These are phyloP conservation scores for Hura crepitans DNA, from an alignment of 441 rosid genomes.

Conservation along the genomic window DNA sequence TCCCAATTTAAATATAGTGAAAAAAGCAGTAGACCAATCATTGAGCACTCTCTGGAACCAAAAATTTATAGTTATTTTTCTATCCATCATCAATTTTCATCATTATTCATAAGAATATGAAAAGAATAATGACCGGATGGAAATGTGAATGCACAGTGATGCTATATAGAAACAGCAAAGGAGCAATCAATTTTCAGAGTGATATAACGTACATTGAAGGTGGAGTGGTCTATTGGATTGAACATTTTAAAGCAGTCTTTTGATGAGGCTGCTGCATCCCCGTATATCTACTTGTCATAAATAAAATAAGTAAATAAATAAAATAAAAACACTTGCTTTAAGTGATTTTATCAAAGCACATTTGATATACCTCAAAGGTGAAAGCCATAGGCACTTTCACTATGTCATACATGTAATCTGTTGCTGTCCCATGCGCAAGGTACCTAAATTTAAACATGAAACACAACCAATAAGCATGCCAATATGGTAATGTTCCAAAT, in stretches of 20 bases:
- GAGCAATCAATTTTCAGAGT: background rate
- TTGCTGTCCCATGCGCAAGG: slow-evolving; percentile 96
- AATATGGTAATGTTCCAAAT: background rate
- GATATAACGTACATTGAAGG: slow-evolving; percentile 57
- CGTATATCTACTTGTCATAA: slow-evolving; percentile 60
- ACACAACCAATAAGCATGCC: background rate
- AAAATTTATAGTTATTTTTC: slow-evolving; percentile 14
- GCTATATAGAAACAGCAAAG: background rate
- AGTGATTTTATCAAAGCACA: slow-evolving; percentile 15
- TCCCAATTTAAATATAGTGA: slow-evolving; percentile 66
- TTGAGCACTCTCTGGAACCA: slow-evolving; percentile 77
- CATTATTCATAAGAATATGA: background rate
- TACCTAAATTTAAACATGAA: slow-evolving; percentile 47
- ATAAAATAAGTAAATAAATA: slow-evolving; percentile 11
- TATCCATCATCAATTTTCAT: background rate
- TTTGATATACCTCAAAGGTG: slow-evolving; percentile 85
- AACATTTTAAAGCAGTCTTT: slow-evolving; percentile 95
- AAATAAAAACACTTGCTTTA: slow-evolving; percentile 13
- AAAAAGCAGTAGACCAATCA: slow-evolving; percentile 90
- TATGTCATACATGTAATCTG: slow-evolving; percentile 90
- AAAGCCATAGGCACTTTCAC: slow-evolving; percentile 90
- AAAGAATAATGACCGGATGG: background rate
- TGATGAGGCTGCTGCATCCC: slow-evolving; percentile 56
- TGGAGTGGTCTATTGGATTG: slow-evolving; percentile 71
- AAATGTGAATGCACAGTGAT: background rate